Conservation (phyloP, 2,329 filamentous ascomycete genomes). For the Botrytis fragariae region DNA sequence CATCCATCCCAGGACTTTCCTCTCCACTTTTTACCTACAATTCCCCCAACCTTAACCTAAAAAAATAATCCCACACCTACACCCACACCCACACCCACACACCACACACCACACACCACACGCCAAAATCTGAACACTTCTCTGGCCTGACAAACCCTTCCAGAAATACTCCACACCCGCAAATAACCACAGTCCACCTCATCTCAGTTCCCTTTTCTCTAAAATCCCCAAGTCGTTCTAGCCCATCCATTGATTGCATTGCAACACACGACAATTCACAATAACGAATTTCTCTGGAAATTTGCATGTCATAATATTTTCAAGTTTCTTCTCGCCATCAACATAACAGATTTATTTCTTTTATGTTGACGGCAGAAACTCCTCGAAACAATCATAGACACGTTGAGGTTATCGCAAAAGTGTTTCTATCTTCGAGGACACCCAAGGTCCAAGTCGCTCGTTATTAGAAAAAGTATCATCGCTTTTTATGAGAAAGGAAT, state of each 20-base stretch:
- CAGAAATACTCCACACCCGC: not conserved
- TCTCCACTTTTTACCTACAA: not conserved
- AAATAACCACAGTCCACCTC: conserved; percentile 16
- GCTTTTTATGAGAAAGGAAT: conserved; percentile 9
- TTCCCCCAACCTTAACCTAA: not conserved
- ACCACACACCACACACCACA: no score
- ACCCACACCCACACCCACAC: no score
- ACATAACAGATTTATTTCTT: conserved; percentile 21
- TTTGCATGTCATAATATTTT: conserved; percentile 30
- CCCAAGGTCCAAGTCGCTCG: conserved; percentile 37
- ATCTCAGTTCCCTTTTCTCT: conserved; percentile 11
- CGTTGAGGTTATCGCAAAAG: conserved; percentile 32
- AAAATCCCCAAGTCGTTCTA: not conserved
- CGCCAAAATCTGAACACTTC: not conserved
- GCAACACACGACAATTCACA: conserved; percentile 7
- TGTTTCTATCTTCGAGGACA: conserved; percentile 34
- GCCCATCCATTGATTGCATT: not conserved
- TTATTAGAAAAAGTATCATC: conserved; percentile 25
- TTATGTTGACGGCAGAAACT: conserved; percentile 26
- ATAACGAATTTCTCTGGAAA: not conserved
- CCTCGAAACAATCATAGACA: conserved; percentile 24
- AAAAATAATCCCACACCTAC: not conserved
- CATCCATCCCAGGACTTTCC: not conserved
- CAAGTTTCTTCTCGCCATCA: conserved; percentile 26
- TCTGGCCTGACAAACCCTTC: not conserved